A percentile compares a stretch with the other conserved stretches of the same genome.
Evolutionary conservation across 208 protist genomes (phyloP).

Genomic region (Trypanosoma melophagium): DNA sequence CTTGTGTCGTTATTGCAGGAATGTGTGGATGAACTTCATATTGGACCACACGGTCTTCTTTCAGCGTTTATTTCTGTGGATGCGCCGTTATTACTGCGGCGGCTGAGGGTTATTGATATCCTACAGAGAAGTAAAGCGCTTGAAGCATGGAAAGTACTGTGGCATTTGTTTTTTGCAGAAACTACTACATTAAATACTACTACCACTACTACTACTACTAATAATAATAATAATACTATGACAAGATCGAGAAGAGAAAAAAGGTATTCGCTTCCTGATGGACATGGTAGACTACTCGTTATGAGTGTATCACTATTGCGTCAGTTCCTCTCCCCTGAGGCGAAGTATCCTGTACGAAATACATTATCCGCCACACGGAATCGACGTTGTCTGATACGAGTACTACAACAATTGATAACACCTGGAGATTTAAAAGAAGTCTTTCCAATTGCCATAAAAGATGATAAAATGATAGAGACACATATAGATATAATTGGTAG

Average conservation of each 20-base stretch:
- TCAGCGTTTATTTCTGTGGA: slow-evolving; percentile 1
- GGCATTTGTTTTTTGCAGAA: slow-evolving; percentile 9
- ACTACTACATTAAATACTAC: neutral
- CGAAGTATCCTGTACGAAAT: slow-evolving; percentile 11
- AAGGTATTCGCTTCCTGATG: slow-evolving; percentile 7
- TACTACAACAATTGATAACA: slow-evolving; percentile 16
- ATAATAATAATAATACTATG: neutral
- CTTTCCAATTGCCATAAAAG: neutral
- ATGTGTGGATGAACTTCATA: slow-evolving; percentile 9
- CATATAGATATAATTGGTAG: slow-evolving; percentile 12
- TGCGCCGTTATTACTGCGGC: slow-evolving; percentile 10
- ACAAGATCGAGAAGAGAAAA: neutral
- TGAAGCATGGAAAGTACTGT: slow-evolving; percentile 7
- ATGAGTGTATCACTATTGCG: slow-evolving; percentile 11
- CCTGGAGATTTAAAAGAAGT: slow-evolving; percentile 9
- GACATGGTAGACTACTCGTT: slow-evolving; percentile 23
- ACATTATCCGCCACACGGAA: slow-evolving; percentile 5
- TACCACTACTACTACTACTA: neutral
- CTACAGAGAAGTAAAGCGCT: neutral
- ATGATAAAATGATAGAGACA: neutral
- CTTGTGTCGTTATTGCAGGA: slow-evolving; percentile 17
- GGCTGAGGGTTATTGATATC: slow-evolving; percentile 11
- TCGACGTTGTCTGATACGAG: slow-evolving; percentile 14
- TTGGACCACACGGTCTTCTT: slow-evolving; percentile 21
- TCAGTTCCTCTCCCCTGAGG: slow-evolving; percentile 8